phyloP scores from a whole-genome alignment of 129 eudicot species.

The Saussurea involucrata region DNA sequence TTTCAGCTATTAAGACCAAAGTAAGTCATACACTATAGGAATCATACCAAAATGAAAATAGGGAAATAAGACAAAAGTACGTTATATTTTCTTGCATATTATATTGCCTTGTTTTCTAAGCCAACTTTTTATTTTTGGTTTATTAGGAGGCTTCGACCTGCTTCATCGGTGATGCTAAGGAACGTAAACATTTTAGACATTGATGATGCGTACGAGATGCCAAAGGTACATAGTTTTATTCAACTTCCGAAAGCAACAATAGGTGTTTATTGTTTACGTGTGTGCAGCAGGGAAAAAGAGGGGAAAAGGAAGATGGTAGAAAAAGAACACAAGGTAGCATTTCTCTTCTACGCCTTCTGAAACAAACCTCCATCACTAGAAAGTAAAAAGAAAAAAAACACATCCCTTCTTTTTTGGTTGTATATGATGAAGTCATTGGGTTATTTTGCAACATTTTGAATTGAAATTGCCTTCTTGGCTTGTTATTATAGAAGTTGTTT shows the following conservation, averaged over 20 bases:
- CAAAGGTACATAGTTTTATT: conserved; percentile 44
- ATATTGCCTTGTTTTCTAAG: background rate
- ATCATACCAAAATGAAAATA: background rate
- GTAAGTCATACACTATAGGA: background rate
- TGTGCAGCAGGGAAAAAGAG: conserved; percentile 49
- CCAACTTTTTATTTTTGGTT: background rate
- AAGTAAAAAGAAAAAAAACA: background rate
- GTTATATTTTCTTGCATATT: background rate
- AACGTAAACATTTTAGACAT: conserved; percentile 42
- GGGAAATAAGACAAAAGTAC: background rate
- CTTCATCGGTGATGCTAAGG: conserved; percentile 69
- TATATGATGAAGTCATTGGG: background rate
- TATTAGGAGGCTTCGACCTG: conserved; percentile 79
- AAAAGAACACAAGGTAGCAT: conserved; percentile 51
- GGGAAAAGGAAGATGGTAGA: conserved; percentile 38
- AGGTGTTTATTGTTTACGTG: background rate
- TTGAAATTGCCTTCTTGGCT: background rate
- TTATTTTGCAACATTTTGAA: background rate
- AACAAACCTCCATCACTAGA: conserved; percentile 37
- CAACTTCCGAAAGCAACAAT: background rate
- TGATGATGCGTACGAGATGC: conserved; percentile 47
- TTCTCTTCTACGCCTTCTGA: conserved; percentile 56
- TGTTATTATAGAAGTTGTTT: background rate
- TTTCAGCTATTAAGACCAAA: background rate
- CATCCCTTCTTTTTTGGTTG: background rate